phyloP scores from a whole-genome alignment of 2,329 filamentous ascomycete genomes.

The Akanthomyces muscarius region DNA sequence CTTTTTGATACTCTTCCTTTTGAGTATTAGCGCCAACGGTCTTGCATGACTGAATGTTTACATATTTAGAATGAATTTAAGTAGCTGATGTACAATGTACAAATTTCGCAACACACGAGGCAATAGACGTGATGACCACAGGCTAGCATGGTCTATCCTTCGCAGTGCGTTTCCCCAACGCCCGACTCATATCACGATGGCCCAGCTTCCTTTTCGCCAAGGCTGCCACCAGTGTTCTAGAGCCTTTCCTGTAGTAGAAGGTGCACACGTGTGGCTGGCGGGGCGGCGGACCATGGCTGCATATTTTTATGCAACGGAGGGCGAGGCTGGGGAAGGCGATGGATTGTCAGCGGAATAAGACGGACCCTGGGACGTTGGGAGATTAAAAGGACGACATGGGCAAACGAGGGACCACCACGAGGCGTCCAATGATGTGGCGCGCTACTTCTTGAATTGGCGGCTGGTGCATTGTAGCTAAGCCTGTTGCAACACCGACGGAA shows the following conservation, averaged over 20 bases:
- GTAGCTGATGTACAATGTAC: constrained; percentile 1
- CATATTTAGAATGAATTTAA: constrained; percentile 6
- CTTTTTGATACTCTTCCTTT: background rate
- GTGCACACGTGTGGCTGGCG: constrained; percentile 13
- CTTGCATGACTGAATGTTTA: constrained; percentile 1
- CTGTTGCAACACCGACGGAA: background rate
- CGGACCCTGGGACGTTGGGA: background rate
- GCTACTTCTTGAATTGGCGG: background rate
- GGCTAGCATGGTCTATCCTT: too few species aligned
- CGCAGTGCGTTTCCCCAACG: background rate
- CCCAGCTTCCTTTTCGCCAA: background rate
- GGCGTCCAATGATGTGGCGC: background rate
- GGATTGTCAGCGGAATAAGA: background rate
- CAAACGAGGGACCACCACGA: background rate
- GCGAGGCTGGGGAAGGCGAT: background rate
- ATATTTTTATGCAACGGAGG: background rate
- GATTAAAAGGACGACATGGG: background rate
- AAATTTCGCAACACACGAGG: background rate
- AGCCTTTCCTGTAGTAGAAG: constrained; percentile 13
- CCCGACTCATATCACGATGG: background rate
- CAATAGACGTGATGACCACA: background rate
- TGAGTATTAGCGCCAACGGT: background rate
- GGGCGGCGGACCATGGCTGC: constrained; percentile 1
- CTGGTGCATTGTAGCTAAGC: background rate
- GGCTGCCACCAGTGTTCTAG: background rate